Evolutionary conservation across 305 asterid species (phyloP), one percentile per base, ranked within the genome.

Genomic region (Rubia tinctorum): DNA sequence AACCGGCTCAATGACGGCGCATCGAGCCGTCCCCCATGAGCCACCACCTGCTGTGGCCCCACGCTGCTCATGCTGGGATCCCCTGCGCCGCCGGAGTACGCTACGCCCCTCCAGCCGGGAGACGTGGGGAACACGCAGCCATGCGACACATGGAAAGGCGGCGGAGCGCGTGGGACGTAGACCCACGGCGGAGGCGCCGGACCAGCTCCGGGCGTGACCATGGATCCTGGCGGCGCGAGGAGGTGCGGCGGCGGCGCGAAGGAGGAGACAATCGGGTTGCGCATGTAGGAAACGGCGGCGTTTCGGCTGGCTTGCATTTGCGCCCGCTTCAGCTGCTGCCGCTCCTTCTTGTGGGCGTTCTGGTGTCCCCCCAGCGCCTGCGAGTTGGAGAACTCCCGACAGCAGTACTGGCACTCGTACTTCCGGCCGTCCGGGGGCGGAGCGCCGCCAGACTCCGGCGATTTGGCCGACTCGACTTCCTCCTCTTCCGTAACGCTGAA

Each of bases 291-390:
- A 18, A 82, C 91, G 78, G 92, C 94, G 42, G 98, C 92, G 92
- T 89, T 92, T 18, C 98, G 79, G 20, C 81, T 86, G 59, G 97
- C 97, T 60, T 88, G 97, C 82, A 90, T 82, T 82, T 92, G 97
- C 0, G 98, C 98, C 4, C 98, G 92, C 76, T 92, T 92, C 39
- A 89, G 79, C 72, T 92, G 98, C 64, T 92, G 98, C 56, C 97
- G 69, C n/a, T 90, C 98, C 74, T 92, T 92, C 78, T 92, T 92
- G 76, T 92, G 97, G 17, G 98, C 98, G 86, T 92, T 92, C n/a
- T 92, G 98, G 20, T 92, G 98, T 34, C 98, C 98, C 27, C 98
- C 98, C 23, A 92, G 80, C 1, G 98, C 98, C 73, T 92, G 98
- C 2, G 98, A 92, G 84, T 92, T 92, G 7, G 97, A 91, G 76